These are phyloP conservation scores for Corinectria fuckeliana DNA, from an alignment of 2,329 filamentous ascomycete genomes.

Conservation along the genomic window DNA sequence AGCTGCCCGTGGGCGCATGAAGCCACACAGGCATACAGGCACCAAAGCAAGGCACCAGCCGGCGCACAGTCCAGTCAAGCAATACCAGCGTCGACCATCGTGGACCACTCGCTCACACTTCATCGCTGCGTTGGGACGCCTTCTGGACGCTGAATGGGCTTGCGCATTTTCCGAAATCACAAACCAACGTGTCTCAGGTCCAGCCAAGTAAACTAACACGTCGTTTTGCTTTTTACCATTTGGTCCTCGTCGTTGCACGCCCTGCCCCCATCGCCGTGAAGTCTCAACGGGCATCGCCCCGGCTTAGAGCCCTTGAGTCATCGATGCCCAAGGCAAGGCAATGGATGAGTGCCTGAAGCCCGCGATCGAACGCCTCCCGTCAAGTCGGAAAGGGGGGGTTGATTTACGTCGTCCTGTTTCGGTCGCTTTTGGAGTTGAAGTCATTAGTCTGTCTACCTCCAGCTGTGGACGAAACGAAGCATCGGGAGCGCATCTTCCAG, in stretches of 20 bases:
- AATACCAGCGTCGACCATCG: not conserved
- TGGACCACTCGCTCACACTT: not conserved
- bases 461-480: constrained; percentile 22
- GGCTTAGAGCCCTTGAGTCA: constrained; percentile 15
- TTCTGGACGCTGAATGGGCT: not conserved
- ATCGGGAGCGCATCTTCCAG: constrained; percentile 20
- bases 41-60: constrained; percentile 20
- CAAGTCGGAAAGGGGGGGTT: constrained; percentile 17
- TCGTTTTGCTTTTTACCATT: not conserved
- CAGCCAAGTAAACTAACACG: not conserved
- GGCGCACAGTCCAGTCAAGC: constrained; percentile 8
- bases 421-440: not conserved
- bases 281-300: constrained; percentile 31
- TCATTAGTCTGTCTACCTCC: no score
- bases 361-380: constrained; percentile 9
- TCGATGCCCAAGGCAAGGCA: constrained; percentile 27
- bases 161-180: not conserved
- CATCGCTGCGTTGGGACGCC: not conserved
- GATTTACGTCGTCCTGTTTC: constrained; percentile 13
- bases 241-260: not conserved
- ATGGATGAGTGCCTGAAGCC: constrained; percentile 8
- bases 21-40: constrained; percentile 22
- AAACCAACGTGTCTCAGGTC: not conserved
- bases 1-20: constrained; percentile 28
- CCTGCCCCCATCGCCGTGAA: not conserved